Conservation (phyloP, 345 rosid genomes). For the Lepidium africanum region DNA sequence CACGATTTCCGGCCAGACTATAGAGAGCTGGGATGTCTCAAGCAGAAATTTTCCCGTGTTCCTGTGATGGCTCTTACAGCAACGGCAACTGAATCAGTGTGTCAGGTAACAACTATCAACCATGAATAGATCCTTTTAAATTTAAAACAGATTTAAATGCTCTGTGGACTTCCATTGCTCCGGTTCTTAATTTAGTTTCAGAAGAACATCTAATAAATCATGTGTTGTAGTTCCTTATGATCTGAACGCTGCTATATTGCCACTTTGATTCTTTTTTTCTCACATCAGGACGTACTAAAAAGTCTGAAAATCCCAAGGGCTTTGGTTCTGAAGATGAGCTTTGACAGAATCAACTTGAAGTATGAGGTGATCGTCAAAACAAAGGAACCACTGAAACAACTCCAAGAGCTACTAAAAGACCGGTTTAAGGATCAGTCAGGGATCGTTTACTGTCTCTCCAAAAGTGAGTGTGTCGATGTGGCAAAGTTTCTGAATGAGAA, state of each 20-base stretch:
- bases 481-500: slow-evolving; percentile 65
- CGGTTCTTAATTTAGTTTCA: not conserved
- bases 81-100: slow-evolving; percentile 70
- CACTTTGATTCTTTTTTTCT: not conserved
- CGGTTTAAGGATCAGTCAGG: slow-evolving; percentile 72
- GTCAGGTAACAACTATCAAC: slow-evolving; percentile 43
- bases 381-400: slow-evolving; percentile 74
- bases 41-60: slow-evolving; percentile 63
- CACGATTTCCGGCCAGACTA: slow-evolving; percentile 98
- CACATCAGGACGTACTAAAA: slow-evolving; percentile 69
- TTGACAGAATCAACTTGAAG: slow-evolving; percentile 84
- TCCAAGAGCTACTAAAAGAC: slow-evolving; percentile 57
- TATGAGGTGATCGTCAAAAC: slow-evolving; percentile 75
- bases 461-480: slow-evolving; percentile 75
- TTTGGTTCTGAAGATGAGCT: slow-evolving; percentile 78
- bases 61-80: slow-evolving; percentile 89
- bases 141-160: not conserved
- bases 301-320: slow-evolving; percentile 72
- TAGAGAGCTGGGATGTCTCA: slow-evolving; percentile 69
- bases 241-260: not conserved
- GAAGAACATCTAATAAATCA: not conserved
- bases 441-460: slow-evolving; percentile 80
- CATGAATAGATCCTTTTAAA: not conserved
- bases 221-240: not conserved
- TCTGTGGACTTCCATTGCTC: not conserved